Conservation (phyloP, 345 rosid genomes). For the Streptanthus diversifolius region DNA sequence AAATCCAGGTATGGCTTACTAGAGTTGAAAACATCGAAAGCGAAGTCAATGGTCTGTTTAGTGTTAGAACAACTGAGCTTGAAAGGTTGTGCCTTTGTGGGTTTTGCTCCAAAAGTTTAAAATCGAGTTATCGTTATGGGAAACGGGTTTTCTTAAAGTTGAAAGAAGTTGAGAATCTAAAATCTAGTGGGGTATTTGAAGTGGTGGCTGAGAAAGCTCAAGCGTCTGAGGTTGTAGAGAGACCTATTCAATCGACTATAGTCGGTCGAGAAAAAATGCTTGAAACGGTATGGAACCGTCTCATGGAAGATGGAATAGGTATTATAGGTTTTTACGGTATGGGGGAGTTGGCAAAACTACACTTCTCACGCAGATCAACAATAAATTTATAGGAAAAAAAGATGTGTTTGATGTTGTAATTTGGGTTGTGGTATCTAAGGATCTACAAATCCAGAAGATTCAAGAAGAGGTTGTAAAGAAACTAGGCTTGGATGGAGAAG, state of each 20-base stretch:
- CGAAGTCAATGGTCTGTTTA: not conserved
- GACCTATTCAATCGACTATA: not conserved
- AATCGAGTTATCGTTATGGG: not conserved
- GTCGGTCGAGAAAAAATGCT: constrained; percentile 6
- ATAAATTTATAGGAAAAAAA: not conserved
- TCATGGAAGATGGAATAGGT: not conserved
- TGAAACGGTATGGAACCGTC: constrained; percentile 1
- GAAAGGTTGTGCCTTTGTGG: constrained; percentile 9
- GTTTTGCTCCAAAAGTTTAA: not conserved
- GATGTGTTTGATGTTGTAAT: constrained; percentile 1
- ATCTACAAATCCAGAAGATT: not conserved
- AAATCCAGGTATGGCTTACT: constrained; percentile 14
- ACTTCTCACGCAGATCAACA: constrained; percentile 22
- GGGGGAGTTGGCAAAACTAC: constrained; percentile 35
- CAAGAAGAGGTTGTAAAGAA: constrained; percentile 11
- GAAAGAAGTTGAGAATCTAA: not conserved
- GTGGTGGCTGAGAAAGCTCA: not conserved
- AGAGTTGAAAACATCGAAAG: not conserved
- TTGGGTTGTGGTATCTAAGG: constrained; percentile 5
- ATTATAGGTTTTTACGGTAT: constrained; percentile 10
- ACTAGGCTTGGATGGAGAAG: not conserved
- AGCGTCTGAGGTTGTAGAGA: not conserved
- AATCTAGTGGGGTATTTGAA: not conserved
- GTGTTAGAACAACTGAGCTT: not conserved
- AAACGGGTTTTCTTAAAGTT: not conserved